phyloP scores from a whole-genome alignment of 306 rosid genomes.

The Pterocarpus santalinus region DNA sequence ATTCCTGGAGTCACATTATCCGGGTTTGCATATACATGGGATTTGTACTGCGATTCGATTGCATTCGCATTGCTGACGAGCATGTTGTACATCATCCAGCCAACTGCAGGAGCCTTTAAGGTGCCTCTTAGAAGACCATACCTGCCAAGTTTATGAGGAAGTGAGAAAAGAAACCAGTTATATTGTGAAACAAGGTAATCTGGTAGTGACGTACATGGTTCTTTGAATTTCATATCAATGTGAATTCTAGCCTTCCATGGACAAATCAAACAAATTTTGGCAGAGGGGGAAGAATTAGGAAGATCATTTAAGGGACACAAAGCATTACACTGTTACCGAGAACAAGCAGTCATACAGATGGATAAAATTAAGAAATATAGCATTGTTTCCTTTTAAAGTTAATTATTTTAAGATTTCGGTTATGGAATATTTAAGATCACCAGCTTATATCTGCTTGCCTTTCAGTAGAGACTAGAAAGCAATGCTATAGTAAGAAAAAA shows the following conservation, averaged over 20 bases:
- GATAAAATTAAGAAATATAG: conserved; percentile 18
- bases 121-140: conserved; percentile 91
- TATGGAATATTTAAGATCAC: conserved; percentile 1
- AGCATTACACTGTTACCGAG: conserved; percentile 13
- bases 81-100: conserved; percentile 97
- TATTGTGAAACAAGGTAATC: conserved; percentile 27
- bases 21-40: conserved; percentile 90
- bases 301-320: conserved; percentile 10
- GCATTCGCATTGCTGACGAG: conserved; percentile 94
- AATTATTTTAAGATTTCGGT: conserved; percentile 22
- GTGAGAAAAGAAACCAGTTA: conserved; percentile 38
- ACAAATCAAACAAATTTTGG: conserved; percentile 16
- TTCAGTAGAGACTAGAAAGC: conserved; percentile 12
- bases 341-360: neutral
- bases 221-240: neutral
- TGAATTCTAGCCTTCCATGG: neutral
- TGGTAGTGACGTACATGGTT: neutral
- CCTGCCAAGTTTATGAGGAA: conserved; percentile 56
- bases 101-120: conserved; percentile 92
- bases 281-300: conserved; percentile 9
- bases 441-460: conserved; percentile 11
- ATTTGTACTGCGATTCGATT: conserved; percentile 90
- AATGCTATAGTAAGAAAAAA: conserved; percentile 15
- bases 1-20: conserved; percentile 82
- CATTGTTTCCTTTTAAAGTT: neutral